Evolutionary conservation across 2,329 filamentous ascomycete species (phyloP), one percentile per base, ranked within the genome.

Genomic region (Penicillium sp.): DNA sequence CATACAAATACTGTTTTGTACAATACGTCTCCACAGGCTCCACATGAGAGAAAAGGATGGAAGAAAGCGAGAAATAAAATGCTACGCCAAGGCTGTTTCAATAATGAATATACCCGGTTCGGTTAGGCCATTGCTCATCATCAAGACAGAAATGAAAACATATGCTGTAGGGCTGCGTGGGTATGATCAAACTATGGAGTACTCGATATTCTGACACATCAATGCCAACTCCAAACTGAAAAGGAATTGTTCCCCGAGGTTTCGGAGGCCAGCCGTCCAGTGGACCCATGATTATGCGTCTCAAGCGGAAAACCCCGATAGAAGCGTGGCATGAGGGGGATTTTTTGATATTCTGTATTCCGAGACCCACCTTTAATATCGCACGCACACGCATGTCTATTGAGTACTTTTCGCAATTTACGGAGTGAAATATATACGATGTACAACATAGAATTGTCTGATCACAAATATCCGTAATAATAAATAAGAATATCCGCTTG

Each of bases 361-460:
- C 30, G 31, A 55, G 52, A 40, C 52, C 52, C 46, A 50, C 38
- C 28, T 26, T 17, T 5, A 22, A 31, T 5, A 55, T 40, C 51
- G 14, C 26, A 28, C n/a, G 17, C 22, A 36, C 12, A 4, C 31
- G 17, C n/a, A 44, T 50, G 30, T 36, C 33, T 45, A 14, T 12
- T 33, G 30, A n/a, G 25, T 19, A 35, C 30, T 45, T 45, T 25
- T 25, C 14, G 8, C 28, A 45, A 22, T 16, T 12, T 22, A 45
- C 30, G 16, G 31, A 16, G 7, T 35, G 16, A 14, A 35, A 35
- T 35, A 16, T 35, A 12, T 5, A n/a, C n/a, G n/a, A n/a, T n/a
- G n/a, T n/a, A n/a, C n/a, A 25, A 16, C 3, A 22, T 22, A 33
- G 12, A 33, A 16, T 10, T 12, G 5, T 35, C 19, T 9, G 19